Percentiles rank a stretch among this genome's conserved stretches.
phyloP scores from a whole-genome alignment of 2,329 filamentous ascomycete species.

The Coleophoma eucalyptorum region DNA sequence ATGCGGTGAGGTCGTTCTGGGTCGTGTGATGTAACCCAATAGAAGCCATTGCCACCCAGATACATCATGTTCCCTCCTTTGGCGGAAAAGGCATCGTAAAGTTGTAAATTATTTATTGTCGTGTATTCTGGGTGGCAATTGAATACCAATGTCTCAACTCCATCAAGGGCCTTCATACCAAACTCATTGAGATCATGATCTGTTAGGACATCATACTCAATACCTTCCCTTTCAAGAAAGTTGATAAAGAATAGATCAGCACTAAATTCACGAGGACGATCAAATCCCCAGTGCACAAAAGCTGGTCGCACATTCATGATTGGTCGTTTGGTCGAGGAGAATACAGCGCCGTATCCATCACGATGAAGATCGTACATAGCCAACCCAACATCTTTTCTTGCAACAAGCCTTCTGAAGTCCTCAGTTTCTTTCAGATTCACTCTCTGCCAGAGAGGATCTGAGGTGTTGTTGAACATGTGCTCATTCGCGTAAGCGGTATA shows the following conservation, averaged over 20 bases:
- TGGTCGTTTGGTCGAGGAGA: slow-evolving; percentile 27
- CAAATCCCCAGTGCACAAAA: slow-evolving; percentile 31
- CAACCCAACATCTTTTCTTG: slow-evolving; percentile 29
- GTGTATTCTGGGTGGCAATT: slow-evolving; percentile 32
- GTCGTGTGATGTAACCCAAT: slow-evolving; percentile 24
- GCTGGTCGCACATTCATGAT: slow-evolving; percentile 33
- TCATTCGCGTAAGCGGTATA: slow-evolving; percentile 36
- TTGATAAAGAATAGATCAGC: slow-evolving; percentile 32
- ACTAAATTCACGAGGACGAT: slow-evolving; percentile 31
- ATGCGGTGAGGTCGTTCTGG: slow-evolving; percentile 24
- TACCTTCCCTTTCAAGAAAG: slow-evolving; percentile 27
- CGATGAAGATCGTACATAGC: slow-evolving; percentile 33
- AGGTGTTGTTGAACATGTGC: slow-evolving; percentile 26
- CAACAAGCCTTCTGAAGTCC: slow-evolving; percentile 1
- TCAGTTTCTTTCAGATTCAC: slow-evolving; percentile 8
- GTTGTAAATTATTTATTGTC: slow-evolving; percentile 22
- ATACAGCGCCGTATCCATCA: slow-evolving; percentile 30
- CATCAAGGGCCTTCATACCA: slow-evolving; percentile 12
- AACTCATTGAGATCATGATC: slow-evolving; percentile 30
- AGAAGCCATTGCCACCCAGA: slow-evolving; percentile 34
- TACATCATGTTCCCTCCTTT: slow-evolving; percentile 32
- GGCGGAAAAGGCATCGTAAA: slow-evolving; percentile 23
- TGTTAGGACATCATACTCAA: slow-evolving; percentile 32
- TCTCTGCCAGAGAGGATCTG: slow-evolving; percentile 14
- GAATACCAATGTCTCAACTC: slow-evolving; percentile 23